phyloP scores from a whole-genome alignment of 2,329 filamentous ascomycete species.

The Colletotrichum lindemuthianum region DNA sequence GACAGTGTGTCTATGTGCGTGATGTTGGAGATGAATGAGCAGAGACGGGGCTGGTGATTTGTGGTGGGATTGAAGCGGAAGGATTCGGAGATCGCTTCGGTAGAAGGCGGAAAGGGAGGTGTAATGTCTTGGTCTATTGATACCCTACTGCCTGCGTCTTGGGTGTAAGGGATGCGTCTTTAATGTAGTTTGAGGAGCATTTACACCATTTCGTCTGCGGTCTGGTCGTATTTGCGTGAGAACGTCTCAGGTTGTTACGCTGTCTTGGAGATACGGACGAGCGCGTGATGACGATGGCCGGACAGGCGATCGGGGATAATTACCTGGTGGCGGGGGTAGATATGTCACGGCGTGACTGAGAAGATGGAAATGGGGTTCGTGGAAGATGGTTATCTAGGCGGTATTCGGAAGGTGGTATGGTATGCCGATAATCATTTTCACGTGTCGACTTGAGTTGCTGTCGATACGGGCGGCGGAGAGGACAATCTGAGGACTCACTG shows the following conservation, averaged over 20 bases:
- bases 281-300: no score
- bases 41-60: background rate
- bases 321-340: background rate
- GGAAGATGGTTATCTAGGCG: background rate
- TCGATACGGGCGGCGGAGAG: background rate
- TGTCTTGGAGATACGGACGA: no score
- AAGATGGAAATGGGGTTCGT: no score
- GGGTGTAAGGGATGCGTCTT: no score
- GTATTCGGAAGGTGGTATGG: background rate
- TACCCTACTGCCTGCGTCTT: background rate
- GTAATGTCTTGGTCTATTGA: background rate
- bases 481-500: no score
- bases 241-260: no score
- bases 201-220: no score
- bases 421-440: background rate
- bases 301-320: no score
- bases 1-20: background rate
- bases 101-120: background rate
- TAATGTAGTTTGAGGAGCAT: no score
- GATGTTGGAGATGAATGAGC: background rate
- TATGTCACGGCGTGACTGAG: background rate
- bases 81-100: slow-evolving; percentile 18
- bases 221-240: no score
- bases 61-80: slow-evolving; percentile 8
- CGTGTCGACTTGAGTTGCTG: background rate